These are phyloP conservation scores for Botrytis paeoniae DNA, from an alignment of 2,329 filamentous ascomycete genomes.

Conservation along the genomic window DNA sequence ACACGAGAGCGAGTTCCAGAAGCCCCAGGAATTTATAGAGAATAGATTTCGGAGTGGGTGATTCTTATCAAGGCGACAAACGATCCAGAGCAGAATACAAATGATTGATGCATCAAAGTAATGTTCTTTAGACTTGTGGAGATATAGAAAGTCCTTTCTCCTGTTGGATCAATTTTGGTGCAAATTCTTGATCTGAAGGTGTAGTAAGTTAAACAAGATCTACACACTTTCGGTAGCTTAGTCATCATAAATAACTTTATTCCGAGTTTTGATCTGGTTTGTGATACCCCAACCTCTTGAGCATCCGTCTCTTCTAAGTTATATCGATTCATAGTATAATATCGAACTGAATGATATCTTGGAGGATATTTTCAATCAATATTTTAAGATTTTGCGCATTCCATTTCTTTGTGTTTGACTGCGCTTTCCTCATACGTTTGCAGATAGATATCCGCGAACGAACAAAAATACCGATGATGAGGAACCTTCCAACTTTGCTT, in stretches of 20 bases:
- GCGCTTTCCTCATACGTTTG: not conserved
- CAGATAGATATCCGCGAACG: not conserved
- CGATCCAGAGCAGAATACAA: not conserved
- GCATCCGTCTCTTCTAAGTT: not conserved
- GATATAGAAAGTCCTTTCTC: not conserved
- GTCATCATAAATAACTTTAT: not conserved
- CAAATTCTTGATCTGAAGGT: not conserved
- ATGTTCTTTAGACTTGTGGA: too few species aligned
- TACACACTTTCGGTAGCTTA: not conserved
- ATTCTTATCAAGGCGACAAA: not conserved
- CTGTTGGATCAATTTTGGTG: not conserved
- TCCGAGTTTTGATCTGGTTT: not conserved
- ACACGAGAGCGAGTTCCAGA: not conserved
- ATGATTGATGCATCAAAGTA: not conserved
- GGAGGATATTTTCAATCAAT: not conserved
- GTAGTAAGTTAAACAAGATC: not conserved
- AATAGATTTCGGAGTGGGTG: not conserved
- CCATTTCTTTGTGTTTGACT: not conserved
- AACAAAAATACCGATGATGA: not conserved
- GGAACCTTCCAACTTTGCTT: not conserved
- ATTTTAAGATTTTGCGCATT: not conserved
- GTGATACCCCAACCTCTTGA: not conserved
- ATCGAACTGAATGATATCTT: not conserved
- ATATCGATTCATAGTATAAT: not conserved
- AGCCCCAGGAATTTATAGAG: too few species aligned